Evolutionary conservation across 345 rosid species (phyloP), one percentile per base, ranked within the genome.

Genomic region (Camelina sativa): DNA sequence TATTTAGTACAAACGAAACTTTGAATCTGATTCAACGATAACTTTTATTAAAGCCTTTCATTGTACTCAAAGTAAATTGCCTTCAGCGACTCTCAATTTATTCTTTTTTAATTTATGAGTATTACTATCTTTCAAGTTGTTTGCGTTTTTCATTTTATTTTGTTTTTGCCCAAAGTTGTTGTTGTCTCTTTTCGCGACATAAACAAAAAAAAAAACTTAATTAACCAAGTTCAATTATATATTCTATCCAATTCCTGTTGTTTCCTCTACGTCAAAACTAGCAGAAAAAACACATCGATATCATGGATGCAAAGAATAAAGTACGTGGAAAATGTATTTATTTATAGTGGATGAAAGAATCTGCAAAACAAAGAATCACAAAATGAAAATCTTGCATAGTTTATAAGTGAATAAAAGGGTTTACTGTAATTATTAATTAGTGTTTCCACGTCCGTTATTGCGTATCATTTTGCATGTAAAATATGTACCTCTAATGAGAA

Each of bases 51-150:
- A 62, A 8, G 16, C 25, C 68, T 30, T 47, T 11, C 55, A 28
- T 16, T 46, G n/a, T 44, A 64, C 41, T 64, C 41, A 65, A 16
- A 47, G 28, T 56, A 65, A 16, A n/a, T 8, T 44, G 40, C 53
- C 68, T 62, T 43, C 25, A n/a, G 11, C 15, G 52, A 62, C 22
- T 62, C 38, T 41, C 34, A 2, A 34, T n/a, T 30, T 58, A 43
- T 8, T 23, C 17, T 34, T 8, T 38, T 9, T 38, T 4, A 28
- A 28, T 4, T 15, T 17, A 17, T 17, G 17, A 17, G 17, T 17
- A 17, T 17, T 17, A 17, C 17, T 17, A 0, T 17, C 67, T 4
- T 11, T 43, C 22, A 23, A 62, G 51, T 43, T 62, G 41, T 63
- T 63, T 41, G 22, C 38, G 11, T 25, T 63, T n/a, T 44, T 35